Evolutionary conservation across 768 basidiomycete genomes (phyloP), one percentile per base, ranked within the genome.

Genomic region (Fomitopsis serialis): DNA sequence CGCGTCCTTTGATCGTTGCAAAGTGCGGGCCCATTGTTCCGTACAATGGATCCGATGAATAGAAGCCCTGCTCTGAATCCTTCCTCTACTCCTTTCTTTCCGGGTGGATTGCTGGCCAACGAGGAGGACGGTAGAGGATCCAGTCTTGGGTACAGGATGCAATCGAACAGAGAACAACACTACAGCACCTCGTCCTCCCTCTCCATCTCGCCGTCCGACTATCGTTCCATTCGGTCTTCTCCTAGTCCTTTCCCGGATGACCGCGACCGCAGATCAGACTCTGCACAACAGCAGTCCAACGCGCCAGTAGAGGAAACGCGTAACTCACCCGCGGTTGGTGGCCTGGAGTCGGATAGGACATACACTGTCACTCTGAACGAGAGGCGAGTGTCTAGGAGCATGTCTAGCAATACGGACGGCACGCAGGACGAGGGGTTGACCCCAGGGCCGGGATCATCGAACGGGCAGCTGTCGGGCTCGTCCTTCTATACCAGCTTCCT

Each of bases 51-150:
- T 65, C 72, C 70, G 66, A 87, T 89, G 84, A 83, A 86, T 57
- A 83, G 81, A 78, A 87, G 82, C 63, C 84, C 80, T 63, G 78
- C 86, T 55, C 74, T 91, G 62, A 90, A 91, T 70, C 88, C 89
- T 58, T 77, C 87, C 57, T 92, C 89, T 54, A 83, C 83, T 67
- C 89, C 89, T 48, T 92, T 92, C 78, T 89, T 89, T 68, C 89
- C 89, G 56, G 86, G 85, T 51, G 78, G 74, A 63, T 62, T 80
- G 60, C 81, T 82, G 58, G 64, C 74, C 59, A 72, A 65, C 61
- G 84, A 83, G 53, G 82, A 85, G 54, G 83, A 84, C 50, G 72
- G 70, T 45, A 53, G 46, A 44, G 59, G 68, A 46, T 69, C 66
- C 61, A 72, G 71, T 54, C 66, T 78, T 42, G 70, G 70, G 51